Evolutionary conservation across 352 stramenopile species (phyloP), one percentile per base, ranked within the genome.

Genomic region (Globisporangium echinulatum): DNA sequence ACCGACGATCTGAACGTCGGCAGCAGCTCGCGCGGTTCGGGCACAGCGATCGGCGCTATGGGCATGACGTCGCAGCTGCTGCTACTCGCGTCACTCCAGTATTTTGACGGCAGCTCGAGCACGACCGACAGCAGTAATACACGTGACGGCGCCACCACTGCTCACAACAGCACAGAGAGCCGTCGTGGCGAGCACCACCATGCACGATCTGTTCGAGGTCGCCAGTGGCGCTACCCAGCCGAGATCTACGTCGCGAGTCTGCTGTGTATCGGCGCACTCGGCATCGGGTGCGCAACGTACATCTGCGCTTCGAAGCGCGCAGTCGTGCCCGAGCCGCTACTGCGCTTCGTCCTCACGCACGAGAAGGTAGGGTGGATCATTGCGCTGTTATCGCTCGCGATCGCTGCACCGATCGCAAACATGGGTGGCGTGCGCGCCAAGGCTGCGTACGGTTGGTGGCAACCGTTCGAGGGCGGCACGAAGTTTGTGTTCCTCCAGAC

Each of bases 401-500:
- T 79, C 6, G 76, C 72, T 0, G 69, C 56, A 9, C 74, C 74
- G 0, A 70, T 86, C 8, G 59, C 66, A 2, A 70, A 86, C 56
- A 61, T 75, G 52, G 74, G 74, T 4, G 72, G 69, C 2, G 66
- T 76, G 4, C 72, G 76, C 17, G 59, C 66, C 0, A 40, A 66
- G 0, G 48, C 67, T 11, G 44, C 51, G 9, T 86, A 74, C 49
- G 52, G 46, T 0, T 76, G 73, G 69, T 86, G 72, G 72, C 76
- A 86, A 11, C 76, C 76, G 5, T 86, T 86, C 51, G 49, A 71
- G 3, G 76, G 76, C 11, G 75, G 73, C n/a, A 81, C 76, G 1
- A 79, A 78, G 51, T 86, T 79, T 59, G 67, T 84, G 7, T 86
- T 86, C 54, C 51, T 86, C 13, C 76, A 86, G 65, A 77, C 69